Conservation (phyloP, 768 basidiomycete species). For the Podaxis pistillaris region DNA sequence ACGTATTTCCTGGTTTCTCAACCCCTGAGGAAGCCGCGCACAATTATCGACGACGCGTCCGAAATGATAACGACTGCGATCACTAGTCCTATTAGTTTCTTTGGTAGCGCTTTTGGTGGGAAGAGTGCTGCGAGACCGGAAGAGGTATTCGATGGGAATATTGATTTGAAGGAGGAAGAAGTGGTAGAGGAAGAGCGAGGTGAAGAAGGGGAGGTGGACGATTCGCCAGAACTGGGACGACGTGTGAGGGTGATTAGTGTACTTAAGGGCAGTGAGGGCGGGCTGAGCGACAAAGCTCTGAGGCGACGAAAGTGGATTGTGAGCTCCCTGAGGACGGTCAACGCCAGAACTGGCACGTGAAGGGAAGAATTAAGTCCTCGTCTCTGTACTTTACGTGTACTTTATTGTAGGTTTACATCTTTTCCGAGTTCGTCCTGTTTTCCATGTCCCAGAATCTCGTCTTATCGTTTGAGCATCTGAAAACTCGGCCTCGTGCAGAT, state of each 20-base stretch:
- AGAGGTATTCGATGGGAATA: slow-evolving; percentile 62
- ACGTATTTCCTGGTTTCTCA: slow-evolving; percentile 64
- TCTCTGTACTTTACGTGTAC: not conserved
- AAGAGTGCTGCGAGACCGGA: slow-evolving; percentile 51
- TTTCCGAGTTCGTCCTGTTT: slow-evolving; percentile 10
- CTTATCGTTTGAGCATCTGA: slow-evolving; percentile 69
- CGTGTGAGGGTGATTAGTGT: slow-evolving; percentile 51
- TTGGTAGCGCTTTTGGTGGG: slow-evolving; percentile 36
- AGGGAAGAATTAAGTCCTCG: not conserved
- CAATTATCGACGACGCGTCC: slow-evolving; percentile 70
- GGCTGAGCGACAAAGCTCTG: slow-evolving; percentile 30
- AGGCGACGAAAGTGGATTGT: slow-evolving; percentile 39
- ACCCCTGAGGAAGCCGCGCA: slow-evolving; percentile 65
- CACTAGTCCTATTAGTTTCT: slow-evolving; percentile 53
- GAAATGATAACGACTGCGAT: slow-evolving; percentile 62
- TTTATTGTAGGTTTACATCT: not conserved
- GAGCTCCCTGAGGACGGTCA: slow-evolving; percentile 33
- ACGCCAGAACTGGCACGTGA: slow-evolving; percentile 31
- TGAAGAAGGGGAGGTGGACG: slow-evolving; percentile 78
- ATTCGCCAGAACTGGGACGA: slow-evolving; percentile 58
- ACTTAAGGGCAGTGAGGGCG: slow-evolving; percentile 24
- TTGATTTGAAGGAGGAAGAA: slow-evolving; percentile 77
- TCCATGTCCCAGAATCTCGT: slow-evolving; percentile 59
- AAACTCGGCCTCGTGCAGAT: slow-evolving; percentile 62
- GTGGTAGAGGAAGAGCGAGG: slow-evolving; percentile 75